Evolutionary conservation across 2,329 filamentous ascomycete genomes (phyloP), one percentile per base, ranked within the genome.

Genomic region (Colletotrichum sp.): DNA sequence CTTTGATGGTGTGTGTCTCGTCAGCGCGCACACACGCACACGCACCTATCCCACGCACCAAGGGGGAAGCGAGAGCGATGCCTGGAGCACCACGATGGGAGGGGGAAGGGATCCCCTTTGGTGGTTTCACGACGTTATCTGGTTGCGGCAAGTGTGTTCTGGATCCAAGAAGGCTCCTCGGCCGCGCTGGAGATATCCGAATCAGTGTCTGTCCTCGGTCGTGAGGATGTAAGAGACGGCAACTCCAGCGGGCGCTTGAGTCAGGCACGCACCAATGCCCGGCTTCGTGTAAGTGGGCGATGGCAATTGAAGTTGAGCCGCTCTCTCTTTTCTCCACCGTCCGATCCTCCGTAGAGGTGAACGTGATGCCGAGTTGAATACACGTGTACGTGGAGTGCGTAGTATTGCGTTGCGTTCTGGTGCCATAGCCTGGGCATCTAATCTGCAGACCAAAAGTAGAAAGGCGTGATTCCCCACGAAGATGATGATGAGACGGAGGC

Each of bases 221-320:
- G 63, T 68, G 69, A 75, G 52, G 62, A 67, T 60, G 68, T 66
- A 34, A 30, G 30, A 60, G 15, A 44, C 57, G 64, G 57, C 21
- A 28, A n/a, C 55, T 21, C 57, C 36, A 36, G 63, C 72, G 68
- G 72, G 68, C 64, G 74, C 34, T 65, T 62, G 74, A 76, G 74
- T 76, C 74, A 76, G 74, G 74, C 24, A 73, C 68, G 26, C 28
- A 32, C 68, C 57, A 34, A 26, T 64, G n/a, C n/a, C 66, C n/a
- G 36, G 49, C 49, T 32, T 30, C 64, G 70, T 76, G 59, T 69
- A 74, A 44, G 70, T 74, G 70, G 68, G 60, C 34, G 32, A 69
- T 34, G 39, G 39, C 57, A 67, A 49, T 71, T 69, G 64, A 76
- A 67, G 49, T 71, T 74, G 70, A 76, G 74, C 74, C 70, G 70